phyloP scores from a whole-genome alignment of 345 rosid species.

The Lumnitzera littorea region DNA sequence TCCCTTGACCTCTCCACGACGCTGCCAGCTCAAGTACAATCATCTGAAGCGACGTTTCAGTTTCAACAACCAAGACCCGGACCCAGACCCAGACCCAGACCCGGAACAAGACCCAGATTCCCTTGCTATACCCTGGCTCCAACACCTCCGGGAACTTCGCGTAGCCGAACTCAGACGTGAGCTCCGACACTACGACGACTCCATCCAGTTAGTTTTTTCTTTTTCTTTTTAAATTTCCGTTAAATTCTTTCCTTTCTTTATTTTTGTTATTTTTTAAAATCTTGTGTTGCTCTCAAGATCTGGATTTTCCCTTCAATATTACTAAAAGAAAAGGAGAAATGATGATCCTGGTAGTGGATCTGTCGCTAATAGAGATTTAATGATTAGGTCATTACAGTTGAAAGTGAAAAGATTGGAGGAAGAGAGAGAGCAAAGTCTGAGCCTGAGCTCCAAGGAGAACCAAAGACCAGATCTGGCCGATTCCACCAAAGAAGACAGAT shows the following conservation, averaged over 20 bases:
- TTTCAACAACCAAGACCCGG: neutral
- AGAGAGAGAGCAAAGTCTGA: conserved; percentile 37
- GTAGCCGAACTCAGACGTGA: conserved; percentile 74
- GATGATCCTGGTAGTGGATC: conserved; percentile 3
- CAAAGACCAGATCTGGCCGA: conserved; percentile 47
- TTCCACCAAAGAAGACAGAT: conserved; percentile 16
- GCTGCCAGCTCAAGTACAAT: conserved; percentile 49
- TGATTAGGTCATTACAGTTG: conserved; percentile 46
- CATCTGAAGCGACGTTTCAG: conserved; percentile 63
- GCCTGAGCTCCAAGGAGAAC: conserved; percentile 8
- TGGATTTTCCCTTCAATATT: neutral
- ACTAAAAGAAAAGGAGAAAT: neutral
- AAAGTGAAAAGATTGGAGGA: conserved; percentile 67
- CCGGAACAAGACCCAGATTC: conserved; percentile 12
- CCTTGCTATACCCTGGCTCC: conserved; percentile 49
- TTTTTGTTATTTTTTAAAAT: neutral
- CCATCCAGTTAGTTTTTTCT: conserved; percentile 42
- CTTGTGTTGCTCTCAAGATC: neutral
- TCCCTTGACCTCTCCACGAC: conserved; percentile 31
- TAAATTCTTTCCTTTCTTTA: neutral
- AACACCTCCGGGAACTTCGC: conserved; percentile 56
- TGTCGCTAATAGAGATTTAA: neutral
- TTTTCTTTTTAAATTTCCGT: too few species aligned
- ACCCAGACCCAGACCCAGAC: conserved; percentile 2
- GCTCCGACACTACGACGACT: conserved; percentile 56